phyloP scores from a whole-genome alignment of 2,329 filamentous ascomycete genomes.

The Chaetomiaceae sp. region DNA sequence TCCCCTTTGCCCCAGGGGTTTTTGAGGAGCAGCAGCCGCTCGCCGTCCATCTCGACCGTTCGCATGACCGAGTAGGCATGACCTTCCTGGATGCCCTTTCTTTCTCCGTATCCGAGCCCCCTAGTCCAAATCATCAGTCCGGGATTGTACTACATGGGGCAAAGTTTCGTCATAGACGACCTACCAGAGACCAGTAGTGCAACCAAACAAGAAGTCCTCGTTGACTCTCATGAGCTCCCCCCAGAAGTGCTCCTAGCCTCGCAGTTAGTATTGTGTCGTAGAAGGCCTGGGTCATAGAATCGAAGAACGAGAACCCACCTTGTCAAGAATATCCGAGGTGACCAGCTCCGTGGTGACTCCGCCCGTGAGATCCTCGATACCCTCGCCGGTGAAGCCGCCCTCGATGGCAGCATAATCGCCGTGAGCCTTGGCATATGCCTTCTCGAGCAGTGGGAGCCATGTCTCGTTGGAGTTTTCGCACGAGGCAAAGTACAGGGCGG shows the following conservation, averaged over 20 bases:
- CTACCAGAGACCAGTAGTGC: constrained; percentile 55
- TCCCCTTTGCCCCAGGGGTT: constrained; percentile 60
- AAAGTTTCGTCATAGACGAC: neutral
- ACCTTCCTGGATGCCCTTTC: constrained; percentile 53
- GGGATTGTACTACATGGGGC: no score
- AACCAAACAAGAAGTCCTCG: constrained; percentile 73
- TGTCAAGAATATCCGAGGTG: constrained; percentile 67
- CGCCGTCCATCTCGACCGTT: constrained; percentile 44
- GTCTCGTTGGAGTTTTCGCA: constrained; percentile 66
- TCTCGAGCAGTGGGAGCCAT: constrained; percentile 68
- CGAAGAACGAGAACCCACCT: constrained; percentile 28
- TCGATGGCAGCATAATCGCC: constrained; percentile 69
- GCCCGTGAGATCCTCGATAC: constrained; percentile 54
- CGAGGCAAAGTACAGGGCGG: constrained; percentile 66
- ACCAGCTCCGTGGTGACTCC: constrained; percentile 67
- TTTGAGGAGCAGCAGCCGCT: constrained; percentile 46
- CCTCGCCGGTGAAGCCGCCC: constrained; percentile 54
- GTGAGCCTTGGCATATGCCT: constrained; percentile 70
- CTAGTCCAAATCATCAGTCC: neutral
- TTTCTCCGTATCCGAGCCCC: constrained; percentile 56
- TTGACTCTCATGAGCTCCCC: constrained; percentile 78
- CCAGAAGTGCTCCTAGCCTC: constrained; percentile 65
- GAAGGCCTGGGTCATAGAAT: neutral
- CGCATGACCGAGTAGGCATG: constrained; percentile 60
- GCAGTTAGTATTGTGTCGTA: neutral